These are phyloP conservation scores for Sarocladiaceae sp. DNA, from an alignment of 2,329 filamentous ascomycete genomes.

Conservation along the genomic window DNA sequence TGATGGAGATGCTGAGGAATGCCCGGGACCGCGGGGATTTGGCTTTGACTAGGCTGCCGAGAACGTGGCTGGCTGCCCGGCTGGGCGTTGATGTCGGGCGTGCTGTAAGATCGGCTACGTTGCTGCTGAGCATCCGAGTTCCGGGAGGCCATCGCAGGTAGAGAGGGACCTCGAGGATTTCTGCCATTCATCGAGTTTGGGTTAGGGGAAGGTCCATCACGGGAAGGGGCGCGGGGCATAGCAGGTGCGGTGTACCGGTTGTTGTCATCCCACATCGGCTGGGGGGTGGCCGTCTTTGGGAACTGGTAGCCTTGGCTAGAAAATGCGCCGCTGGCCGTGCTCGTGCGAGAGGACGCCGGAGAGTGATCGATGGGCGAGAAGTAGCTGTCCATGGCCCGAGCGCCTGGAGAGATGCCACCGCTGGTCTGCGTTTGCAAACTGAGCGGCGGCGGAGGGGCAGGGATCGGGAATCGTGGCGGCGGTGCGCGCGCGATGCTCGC, in stretches of 20 bases:
- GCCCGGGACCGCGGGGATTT: constrained; percentile 66
- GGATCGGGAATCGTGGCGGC: constrained; percentile 66
- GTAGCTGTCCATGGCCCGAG: constrained; percentile 71
- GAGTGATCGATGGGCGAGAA: constrained; percentile 85
- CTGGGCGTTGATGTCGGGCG: constrained; percentile 76
- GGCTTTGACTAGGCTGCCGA: constrained; percentile 42
- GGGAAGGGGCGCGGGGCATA: constrained; percentile 72
- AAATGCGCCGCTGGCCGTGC: constrained; percentile 66
- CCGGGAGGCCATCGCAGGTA: constrained; percentile 62
- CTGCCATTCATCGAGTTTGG: constrained; percentile 58
- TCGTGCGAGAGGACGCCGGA: constrained; percentile 68
- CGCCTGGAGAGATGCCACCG: constrained; percentile 51
- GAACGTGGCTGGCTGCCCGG: constrained; percentile 49
- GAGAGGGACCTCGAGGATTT: constrained; percentile 68
- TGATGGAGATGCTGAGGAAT: constrained; percentile 65
- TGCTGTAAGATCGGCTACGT: constrained; percentile 85
- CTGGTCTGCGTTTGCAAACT: constrained; percentile 58
- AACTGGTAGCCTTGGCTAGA: constrained; percentile 55
- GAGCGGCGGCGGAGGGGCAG: constrained; percentile 52
- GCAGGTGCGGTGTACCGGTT: constrained; percentile 86
- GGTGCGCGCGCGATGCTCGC: constrained; percentile 52
- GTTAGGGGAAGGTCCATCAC: constrained; percentile 64
- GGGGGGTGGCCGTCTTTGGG: constrained; percentile 62
- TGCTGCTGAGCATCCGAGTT: constrained; percentile 57
- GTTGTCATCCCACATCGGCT: constrained; percentile 64